Evolutionary conservation across 441 rosid genomes (phyloP), one percentile per base, ranked within the genome.

Genomic region (Syzygium malaccense): DNA sequence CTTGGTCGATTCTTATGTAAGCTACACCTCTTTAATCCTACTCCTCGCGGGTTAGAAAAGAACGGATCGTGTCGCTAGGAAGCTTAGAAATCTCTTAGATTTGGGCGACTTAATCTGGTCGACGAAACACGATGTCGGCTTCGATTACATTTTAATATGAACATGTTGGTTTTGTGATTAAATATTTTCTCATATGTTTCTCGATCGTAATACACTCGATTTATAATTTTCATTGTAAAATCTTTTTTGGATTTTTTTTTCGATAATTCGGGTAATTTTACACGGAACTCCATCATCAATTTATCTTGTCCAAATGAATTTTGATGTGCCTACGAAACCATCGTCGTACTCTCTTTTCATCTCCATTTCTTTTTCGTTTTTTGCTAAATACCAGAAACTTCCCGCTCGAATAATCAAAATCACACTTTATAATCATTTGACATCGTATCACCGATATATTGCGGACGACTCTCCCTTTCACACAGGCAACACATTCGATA

Each of bases 51-150:
- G 23, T 71, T 10, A 48, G 14, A 71, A 20, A 19, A 33, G 3
- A 37, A 0, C 0, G 0, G 5, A 20, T 37, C 1, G 0, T 37
- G n/a, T 25, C n/a, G 4, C n/a, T 75, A 75, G 26, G 2, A 23
- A 75, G n/a, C 23, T 25, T 13, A 75, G 5, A 6, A 20, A 75
- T 75, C 51, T 19, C 79, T 75, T 11, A 11, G 49, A 37, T 13
- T 37, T 12, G 13, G 17, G 14, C n/a, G 23, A 12, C 14, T 41
- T 7, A 6, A 13, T 41, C 25, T 6, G n/a, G 51, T 6, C n/a
- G 3, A 41, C n/a, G 17, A 20, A 75, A 75, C 51, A 11, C 3
- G 23, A 75, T 37, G 4, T 71, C 14, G 11, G 6, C 49, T 37
- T 37, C 1, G 8, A 3, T 71, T 71, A 11, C n/a, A 1, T 75